A percentile compares a stretch with the other conserved stretches of the same genome.
Evolutionary conservation across 176 grass and related monocot species (phyloP).

Genomic region (Carex kokanica): DNA sequence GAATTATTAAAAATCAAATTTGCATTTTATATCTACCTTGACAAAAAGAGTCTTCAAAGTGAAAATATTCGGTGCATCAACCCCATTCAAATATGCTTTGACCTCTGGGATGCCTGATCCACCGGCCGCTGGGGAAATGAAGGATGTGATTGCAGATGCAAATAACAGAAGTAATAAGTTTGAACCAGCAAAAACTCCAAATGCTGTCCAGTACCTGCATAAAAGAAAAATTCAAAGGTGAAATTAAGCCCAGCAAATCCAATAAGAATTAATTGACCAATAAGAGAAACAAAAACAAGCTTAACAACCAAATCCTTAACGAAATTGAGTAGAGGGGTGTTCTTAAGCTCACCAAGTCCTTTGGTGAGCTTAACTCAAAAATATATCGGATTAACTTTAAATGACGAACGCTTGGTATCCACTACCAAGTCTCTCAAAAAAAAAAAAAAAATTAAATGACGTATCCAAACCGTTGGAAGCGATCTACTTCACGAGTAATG

Average conservation of each 20-base stretch:
- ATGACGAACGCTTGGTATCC: too few relatives aligned
- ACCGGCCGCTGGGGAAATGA: constrained; percentile 65
- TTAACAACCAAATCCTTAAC: not conserved
- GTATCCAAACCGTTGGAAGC: too few relatives aligned
- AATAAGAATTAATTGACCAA: not conserved
- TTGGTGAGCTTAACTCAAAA: too few relatives aligned
- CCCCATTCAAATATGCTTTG: constrained; percentile 94
- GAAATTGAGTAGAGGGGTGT: not conserved
- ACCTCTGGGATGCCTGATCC: constrained; percentile 95
- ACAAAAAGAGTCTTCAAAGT: constrained; percentile 74
- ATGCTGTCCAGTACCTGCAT: constrained; percentile 68
- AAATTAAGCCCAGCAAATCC: not conserved
- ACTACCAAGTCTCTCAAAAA: too few relatives aligned
- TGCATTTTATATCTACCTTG: constrained; percentile 55
- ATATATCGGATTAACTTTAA: too few relatives aligned
- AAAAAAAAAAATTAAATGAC: too few relatives aligned
- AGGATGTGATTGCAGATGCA: constrained; percentile 70
- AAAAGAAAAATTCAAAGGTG: not conserved
- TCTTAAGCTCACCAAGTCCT: too few relatives aligned
- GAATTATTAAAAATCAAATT: not conserved
- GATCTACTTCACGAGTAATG: too few relatives aligned
- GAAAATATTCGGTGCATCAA: constrained; percentile 94
- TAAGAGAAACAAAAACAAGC: not conserved
- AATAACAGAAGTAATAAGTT: constrained; percentile 71
- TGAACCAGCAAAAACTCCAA: constrained; percentile 51